Evolutionary conservation across 306 rosid genomes (phyloP).

Genomic region (Nissolia schottii): DNA sequence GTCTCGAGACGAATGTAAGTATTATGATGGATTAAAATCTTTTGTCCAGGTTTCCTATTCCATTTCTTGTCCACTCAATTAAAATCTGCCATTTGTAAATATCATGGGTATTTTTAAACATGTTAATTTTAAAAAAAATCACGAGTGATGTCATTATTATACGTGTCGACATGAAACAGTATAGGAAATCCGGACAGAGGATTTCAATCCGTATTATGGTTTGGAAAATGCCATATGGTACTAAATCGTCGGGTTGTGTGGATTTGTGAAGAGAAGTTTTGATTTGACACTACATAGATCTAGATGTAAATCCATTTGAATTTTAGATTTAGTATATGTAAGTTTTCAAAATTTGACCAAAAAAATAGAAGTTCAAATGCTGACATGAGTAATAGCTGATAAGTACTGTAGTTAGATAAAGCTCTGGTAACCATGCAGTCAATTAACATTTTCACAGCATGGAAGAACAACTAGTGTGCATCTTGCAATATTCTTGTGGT

Average conservation of each 20-base stretch:
- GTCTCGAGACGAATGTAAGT: not conserved
- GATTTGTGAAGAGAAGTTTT: not conserved
- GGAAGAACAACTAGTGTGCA: not conserved
- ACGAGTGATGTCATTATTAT: too few species aligned
- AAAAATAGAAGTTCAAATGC: not conserved
- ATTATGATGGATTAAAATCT: too few species aligned
- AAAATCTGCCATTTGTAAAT: too few species aligned
- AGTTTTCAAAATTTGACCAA: not conserved
- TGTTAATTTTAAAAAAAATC: too few species aligned
- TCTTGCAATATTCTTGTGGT: not conserved
- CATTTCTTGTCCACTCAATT: too few species aligned
- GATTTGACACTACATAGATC: not conserved
- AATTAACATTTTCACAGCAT: not conserved
- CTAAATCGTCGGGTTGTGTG: constrained; percentile 1
- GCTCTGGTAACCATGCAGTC: not conserved
- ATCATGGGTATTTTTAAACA: too few species aligned
- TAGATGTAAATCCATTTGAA: constrained; percentile 2
- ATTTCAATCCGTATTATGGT: not conserved
- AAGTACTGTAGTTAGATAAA: not conserved
- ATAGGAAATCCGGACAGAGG: too few species aligned
- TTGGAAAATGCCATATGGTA: not conserved
- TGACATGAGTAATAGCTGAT: not conserved
- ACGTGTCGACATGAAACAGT: too few species aligned
- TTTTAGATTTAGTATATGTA: not conserved
- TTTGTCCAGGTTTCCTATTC: too few species aligned